Conservation (phyloP, 441 rosid genomes). For the Corymbia calophylla region DNA sequence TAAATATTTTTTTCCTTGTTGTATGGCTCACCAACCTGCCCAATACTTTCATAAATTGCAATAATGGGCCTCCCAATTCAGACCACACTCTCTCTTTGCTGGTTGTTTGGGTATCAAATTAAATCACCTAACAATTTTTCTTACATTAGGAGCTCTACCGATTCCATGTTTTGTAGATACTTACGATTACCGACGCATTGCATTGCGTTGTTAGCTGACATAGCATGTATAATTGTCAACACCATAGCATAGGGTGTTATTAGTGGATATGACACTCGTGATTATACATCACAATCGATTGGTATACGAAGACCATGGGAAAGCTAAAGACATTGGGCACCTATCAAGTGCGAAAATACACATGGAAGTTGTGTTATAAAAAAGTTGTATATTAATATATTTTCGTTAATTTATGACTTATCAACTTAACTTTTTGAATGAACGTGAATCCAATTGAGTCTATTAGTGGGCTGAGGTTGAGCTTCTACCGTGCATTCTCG, state of each 20-base stretch:
- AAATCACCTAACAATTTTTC: no score
- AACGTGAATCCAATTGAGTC: fast-evolving
- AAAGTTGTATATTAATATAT: neutral
- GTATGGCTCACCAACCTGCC: neutral
- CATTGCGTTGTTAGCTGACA: fast-evolving
- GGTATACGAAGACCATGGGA: neutral
- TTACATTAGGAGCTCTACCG: neutral
- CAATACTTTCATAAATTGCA: neutral
- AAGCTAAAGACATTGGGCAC: neutral
- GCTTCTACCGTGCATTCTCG: neutral
- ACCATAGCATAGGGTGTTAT: neutral
- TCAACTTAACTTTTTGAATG: fast-evolving
- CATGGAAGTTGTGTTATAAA: fast-evolving
- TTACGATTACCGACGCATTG: neutral
- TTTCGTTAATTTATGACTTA: fast-evolving
- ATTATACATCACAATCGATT: neutral
- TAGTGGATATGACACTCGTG: no score
- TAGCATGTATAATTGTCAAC: fast-evolving
- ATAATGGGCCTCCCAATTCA: neutral
- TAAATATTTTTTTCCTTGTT: neutral
- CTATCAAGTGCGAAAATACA: fast-evolving
- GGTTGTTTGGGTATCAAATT: neutral
- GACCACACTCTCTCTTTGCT: neutral
- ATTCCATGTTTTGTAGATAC: neutral
- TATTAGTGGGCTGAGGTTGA: fast-evolving